Percentiles rank a stretch among this genome's conserved stretches.
Evolutionary conservation across 345 rosid genomes (phyloP).

Genomic region (Heritiera fomes): DNA sequence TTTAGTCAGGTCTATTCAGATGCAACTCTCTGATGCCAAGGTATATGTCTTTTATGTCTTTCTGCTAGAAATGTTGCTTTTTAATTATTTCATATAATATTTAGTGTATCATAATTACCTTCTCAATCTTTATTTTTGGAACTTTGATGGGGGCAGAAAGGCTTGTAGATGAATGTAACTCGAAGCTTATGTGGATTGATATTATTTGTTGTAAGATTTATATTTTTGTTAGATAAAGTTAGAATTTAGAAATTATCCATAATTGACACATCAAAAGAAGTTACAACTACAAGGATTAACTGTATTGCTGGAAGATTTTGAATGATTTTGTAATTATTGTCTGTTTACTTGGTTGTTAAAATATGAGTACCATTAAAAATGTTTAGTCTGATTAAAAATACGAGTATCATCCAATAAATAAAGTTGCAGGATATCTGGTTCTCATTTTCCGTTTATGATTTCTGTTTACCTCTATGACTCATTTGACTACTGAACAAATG

Average conservation of each 20-base stretch:
- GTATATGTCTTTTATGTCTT: conserved; percentile 34
- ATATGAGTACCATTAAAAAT: not conserved
- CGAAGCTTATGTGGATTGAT: not conserved
- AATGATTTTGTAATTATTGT: conserved; percentile 5
- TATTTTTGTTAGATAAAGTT: conserved; percentile 1
- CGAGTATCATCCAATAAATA: not conserved
- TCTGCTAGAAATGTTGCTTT: not conserved
- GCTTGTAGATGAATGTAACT: not conserved
- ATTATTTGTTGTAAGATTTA: not conserved
- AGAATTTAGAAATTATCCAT: not conserved
- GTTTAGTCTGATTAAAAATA: not conserved
- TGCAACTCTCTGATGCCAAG: conserved; percentile 87
- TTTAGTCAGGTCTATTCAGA: conserved; percentile 63
- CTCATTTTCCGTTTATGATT: not conserved
- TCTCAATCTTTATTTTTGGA: not conserved
- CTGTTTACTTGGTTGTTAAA: not conserved
- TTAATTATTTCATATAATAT: not conserved
- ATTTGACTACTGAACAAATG: not conserved
- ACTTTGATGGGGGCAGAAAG: not conserved
- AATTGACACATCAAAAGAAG: not conserved
- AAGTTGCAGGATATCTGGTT: conserved; percentile 4
- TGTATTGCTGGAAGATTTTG: not conserved
- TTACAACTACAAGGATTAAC: not conserved
- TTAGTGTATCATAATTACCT: not conserved
- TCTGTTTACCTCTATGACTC: not conserved